phyloP scores from a whole-genome alignment of 2,329 filamentous ascomycete species.

The Xylariaceae sp. region DNA sequence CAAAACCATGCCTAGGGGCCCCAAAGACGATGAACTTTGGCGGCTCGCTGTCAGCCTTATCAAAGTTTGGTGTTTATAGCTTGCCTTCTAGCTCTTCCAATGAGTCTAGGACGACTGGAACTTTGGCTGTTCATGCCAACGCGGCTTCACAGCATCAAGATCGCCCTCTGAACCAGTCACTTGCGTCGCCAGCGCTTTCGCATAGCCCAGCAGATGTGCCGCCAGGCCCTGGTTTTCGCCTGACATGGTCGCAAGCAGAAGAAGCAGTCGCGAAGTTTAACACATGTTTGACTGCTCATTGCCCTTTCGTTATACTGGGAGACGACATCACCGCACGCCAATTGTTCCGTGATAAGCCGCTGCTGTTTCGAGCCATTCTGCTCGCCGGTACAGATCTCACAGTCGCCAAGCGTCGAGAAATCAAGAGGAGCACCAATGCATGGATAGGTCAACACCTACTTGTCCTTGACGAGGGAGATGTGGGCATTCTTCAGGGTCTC shows the following conservation, averaged over 20 bases:
- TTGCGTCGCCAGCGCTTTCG: background rate
- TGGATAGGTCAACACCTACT: slow-evolving; percentile 41
- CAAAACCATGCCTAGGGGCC: no score
- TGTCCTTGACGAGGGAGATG: slow-evolving; percentile 35
- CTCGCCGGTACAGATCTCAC: slow-evolving; percentile 32
- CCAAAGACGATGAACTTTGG: background rate
- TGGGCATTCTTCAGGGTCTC: slow-evolving; percentile 45
- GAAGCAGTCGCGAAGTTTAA: slow-evolving; percentile 33
- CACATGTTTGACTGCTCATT: slow-evolving; percentile 31
- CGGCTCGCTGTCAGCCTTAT: background rate
- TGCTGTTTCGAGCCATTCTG: slow-evolving; percentile 37
- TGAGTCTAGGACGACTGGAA: no score
- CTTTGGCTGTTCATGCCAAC: background rate
- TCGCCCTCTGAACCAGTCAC: slow-evolving; percentile 1
- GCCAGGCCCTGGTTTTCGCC: slow-evolving; percentile 29
- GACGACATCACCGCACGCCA: slow-evolving; percentile 26
- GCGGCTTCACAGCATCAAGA: background rate
- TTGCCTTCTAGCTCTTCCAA: no score
- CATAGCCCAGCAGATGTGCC: background rate
- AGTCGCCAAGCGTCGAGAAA: slow-evolving; percentile 35
- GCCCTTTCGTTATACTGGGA: slow-evolving; percentile 36
- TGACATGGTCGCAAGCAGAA: slow-evolving; percentile 38
- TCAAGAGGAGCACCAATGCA: slow-evolving; percentile 38
- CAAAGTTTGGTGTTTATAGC: no score
- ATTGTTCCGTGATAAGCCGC: slow-evolving; percentile 33